phyloP scores from a whole-genome alignment of 352 stramenopile genomes.

The Phytophthora uliginosa region DNA sequence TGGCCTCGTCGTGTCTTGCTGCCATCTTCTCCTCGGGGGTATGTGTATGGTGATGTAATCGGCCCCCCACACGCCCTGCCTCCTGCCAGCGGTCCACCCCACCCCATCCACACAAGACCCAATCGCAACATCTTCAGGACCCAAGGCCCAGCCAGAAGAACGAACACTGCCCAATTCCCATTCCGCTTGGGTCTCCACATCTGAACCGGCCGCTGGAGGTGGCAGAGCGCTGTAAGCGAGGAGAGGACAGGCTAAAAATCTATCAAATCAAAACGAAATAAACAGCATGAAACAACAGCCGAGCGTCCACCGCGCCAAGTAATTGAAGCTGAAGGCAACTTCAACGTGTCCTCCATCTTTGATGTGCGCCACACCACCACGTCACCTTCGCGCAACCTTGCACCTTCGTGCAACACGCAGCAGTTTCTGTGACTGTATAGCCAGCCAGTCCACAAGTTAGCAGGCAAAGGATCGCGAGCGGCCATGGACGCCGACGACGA shows the following conservation, averaged over 20 bases:
- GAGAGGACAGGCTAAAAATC: constrained; percentile 16
- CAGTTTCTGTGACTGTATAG: constrained; percentile 4
- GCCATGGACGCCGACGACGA: constrained; percentile 68
- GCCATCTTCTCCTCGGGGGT: constrained; percentile 29
- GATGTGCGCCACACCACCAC: not conserved
- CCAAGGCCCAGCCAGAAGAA: constrained; percentile 12
- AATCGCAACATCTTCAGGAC: constrained; percentile 11
- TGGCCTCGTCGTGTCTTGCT: constrained; percentile 7
- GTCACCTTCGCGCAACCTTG: constrained; percentile 6
- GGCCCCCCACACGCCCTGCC: constrained; percentile 35
- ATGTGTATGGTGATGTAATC: constrained; percentile 53
- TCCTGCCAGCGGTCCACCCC: constrained; percentile 14
- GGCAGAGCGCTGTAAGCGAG: constrained; percentile 26
- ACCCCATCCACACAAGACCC: constrained; percentile 6
- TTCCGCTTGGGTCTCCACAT: constrained; percentile 2
- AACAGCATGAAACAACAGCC: constrained; percentile 42
- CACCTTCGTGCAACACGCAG: constrained; percentile 17
- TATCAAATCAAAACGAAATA: constrained; percentile 8
- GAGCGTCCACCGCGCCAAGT: not conserved
- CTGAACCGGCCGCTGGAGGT: not conserved
- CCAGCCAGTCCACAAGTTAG: constrained; percentile 23
- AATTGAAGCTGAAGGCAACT: not conserved
- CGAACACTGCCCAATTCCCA: constrained; percentile 2
- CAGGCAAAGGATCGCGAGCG: constrained; percentile 10
- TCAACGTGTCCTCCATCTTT: not conserved